Evolutionary conservation across 495 filamentous ascomycete species (phyloP).

Genomic region (Tuber indicum): DNA sequence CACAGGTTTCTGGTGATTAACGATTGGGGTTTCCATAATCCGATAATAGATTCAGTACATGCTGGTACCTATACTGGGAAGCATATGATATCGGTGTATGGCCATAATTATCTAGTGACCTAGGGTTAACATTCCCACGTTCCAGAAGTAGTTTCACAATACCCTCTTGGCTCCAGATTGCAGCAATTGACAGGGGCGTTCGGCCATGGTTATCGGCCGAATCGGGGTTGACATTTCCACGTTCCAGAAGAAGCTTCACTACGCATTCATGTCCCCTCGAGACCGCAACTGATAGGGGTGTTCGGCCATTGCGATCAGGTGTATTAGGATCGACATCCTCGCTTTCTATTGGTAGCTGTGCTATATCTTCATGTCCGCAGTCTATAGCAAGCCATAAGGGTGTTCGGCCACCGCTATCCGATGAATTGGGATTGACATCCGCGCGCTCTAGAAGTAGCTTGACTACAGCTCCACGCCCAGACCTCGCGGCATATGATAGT

Average conservation of each 20-base stretch:
- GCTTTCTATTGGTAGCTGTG: no score
- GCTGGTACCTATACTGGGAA: no score
- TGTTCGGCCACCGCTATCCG: neutral
- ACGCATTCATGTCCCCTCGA: neutral
- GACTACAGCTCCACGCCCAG: neutral
- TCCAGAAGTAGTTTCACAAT: neutral
- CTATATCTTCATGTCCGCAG: no score
- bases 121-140: neutral
- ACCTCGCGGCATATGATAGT: neutral
- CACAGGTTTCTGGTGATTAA: no score
- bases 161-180: accelerated
- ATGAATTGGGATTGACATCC: neutral
- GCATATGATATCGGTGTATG: neutral
- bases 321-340: neutral
- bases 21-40: no score
- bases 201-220: neutral
- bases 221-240: neutral
- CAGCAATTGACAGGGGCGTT: neutral
- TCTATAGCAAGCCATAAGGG: neutral
- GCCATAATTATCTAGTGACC: neutral
- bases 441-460: neutral
- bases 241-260: neutral
- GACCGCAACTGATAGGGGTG: neutral
- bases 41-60: no score
- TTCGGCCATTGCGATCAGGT: neutral